A percentile compares a stretch with the other conserved stretches of the same genome.
These are phyloP conservation scores for Debaryomyces sp. DNA, from an alignment of 1,139 yeast genomes.

Conservation along the genomic window DNA sequence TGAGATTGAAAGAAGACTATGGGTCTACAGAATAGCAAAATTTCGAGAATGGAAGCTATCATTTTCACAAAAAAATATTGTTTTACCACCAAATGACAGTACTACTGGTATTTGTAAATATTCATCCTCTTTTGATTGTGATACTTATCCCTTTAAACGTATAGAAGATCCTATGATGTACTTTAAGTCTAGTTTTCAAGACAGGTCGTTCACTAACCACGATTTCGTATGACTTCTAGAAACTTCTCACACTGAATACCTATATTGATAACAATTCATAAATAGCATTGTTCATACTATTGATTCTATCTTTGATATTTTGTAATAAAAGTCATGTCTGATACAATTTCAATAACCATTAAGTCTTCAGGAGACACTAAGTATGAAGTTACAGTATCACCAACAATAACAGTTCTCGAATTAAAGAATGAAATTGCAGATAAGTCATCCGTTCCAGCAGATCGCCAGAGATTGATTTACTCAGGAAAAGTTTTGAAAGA, in stretches of 20 bases:
- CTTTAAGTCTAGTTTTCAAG: background rate
- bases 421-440: constrained; percentile 67
- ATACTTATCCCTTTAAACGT: background rate
- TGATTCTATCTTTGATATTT: background rate
- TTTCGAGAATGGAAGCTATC: background rate
- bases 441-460: constrained; percentile 66
- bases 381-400: constrained; percentile 62
- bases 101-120: background rate
- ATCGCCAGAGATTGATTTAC: constrained; percentile 83
- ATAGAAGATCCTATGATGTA: background rate
- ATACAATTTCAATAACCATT: constrained; percentile 31
- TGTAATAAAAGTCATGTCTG: constrained; percentile 19
- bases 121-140: background rate
- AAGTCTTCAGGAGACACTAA: constrained; percentile 79
- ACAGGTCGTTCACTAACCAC: constrained; percentile 3
- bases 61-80: background rate
- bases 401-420: constrained; percentile 61
- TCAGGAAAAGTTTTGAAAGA: constrained; percentile 94
- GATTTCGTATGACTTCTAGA: constrained; percentile 2
- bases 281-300: background rate
- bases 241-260: constrained; percentile 4
- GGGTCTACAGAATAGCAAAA: background rate
- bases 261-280: background rate
- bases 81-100: background rate
- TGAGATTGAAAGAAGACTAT: constrained; percentile 3